Evolutionary conservation across 2,329 filamentous ascomycete genomes (phyloP).

Genomic region (Colletotrichum cordylinicola): DNA sequence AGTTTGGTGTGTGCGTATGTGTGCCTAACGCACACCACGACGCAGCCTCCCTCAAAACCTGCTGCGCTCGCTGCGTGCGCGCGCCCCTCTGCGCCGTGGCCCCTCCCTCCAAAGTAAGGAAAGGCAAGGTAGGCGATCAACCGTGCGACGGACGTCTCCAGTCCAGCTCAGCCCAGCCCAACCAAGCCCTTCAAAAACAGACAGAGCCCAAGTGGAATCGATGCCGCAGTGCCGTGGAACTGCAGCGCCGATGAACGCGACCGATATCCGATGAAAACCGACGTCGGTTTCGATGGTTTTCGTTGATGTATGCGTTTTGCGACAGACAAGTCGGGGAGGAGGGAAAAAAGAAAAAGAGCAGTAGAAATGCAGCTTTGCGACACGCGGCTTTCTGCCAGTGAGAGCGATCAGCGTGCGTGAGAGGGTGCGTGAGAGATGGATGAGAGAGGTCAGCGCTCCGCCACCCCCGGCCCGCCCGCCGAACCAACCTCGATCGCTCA

Average conservation of each 20-base stretch:
- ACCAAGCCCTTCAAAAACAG: not conserved
- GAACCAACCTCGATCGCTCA: conserved; percentile 13
- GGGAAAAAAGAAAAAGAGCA: not conserved
- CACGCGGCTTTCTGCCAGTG: not conserved
- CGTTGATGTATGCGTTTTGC: not conserved
- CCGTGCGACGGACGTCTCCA: not conserved
- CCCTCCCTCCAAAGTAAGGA: not conserved
- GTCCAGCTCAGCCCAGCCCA: not conserved
- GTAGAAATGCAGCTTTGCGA: not conserved
- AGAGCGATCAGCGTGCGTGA: not conserved
- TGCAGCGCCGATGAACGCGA: not conserved
- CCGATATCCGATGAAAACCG: not conserved
- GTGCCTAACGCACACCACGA: not conserved
- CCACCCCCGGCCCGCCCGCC: conserved; percentile 7
- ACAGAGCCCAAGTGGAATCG: not conserved
- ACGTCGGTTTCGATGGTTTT: not conserved
- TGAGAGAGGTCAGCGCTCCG: conserved; percentile 9
- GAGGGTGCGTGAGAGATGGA: not conserved
- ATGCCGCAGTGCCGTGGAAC: not conserved
- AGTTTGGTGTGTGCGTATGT: not conserved
- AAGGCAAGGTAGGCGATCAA: not conserved
- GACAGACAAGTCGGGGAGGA: not conserved
- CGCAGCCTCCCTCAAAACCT: not conserved
- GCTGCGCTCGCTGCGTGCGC: not conserved
- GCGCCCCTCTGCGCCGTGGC: not conserved